A percentile compares a stretch with the other conserved stretches of the same genome.
These are phyloP conservation scores for Pichia manshurica DNA, from an alignment of 805 yeast species.

Conservation along the genomic window DNA sequence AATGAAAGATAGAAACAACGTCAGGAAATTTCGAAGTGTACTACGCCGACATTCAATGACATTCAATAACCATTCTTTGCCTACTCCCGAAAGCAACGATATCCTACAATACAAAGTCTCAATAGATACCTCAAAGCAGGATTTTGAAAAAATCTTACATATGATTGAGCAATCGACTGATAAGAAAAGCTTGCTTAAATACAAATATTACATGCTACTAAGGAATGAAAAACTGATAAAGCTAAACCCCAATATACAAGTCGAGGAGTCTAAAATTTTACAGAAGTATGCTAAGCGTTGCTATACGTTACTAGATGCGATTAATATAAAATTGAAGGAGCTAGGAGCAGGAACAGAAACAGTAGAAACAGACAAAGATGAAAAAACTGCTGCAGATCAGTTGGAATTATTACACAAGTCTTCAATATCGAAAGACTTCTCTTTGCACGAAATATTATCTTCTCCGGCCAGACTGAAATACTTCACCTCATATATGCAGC, in stretches of 20 bases:
- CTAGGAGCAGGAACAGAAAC: neutral
- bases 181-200: conserved; percentile 41
- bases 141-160: conserved; percentile 30
- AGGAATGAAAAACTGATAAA: conserved; percentile 27
- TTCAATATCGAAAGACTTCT: neutral
- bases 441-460: conserved; percentile 9
- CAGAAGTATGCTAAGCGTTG: conserved; percentile 11
- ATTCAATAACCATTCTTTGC: neutral
- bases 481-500: conserved; percentile 53
- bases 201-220: conserved; percentile 40
- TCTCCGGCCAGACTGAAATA: conserved; percentile 29
- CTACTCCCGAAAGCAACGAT: neutral
- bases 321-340: neutral
- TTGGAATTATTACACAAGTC: neutral
- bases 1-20: conserved; percentile 69
- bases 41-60: conserved; percentile 55
- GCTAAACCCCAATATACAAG: neutral
- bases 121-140: conserved; percentile 30
- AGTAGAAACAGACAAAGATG: neutral
- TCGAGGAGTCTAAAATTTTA: conserved; percentile 11
- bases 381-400: neutral
- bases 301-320: neutral
- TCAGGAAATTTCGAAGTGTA: conserved; percentile 62
- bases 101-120: conserved; percentile 5
- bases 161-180: conserved; percentile 29